phyloP scores from a whole-genome alignment of 768 basidiomycete species.

The Lentinus tigrinus region DNA sequence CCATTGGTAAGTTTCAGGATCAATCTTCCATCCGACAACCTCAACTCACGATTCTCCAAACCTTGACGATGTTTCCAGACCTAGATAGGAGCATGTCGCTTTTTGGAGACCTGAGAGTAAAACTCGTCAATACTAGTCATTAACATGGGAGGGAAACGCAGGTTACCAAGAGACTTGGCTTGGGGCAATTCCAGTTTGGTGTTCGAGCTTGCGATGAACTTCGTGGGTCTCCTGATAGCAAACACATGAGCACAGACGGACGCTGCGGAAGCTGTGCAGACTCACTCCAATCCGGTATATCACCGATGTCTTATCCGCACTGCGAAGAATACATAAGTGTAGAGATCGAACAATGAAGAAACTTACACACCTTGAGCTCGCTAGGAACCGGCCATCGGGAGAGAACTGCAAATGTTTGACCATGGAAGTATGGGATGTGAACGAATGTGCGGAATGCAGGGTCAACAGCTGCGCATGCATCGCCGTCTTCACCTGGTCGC shows the following conservation, averaged over 20 bases:
- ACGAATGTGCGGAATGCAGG: slow-evolving; percentile 55
- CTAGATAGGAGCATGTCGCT: slow-evolving; percentile 65
- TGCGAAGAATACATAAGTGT: slow-evolving; percentile 21
- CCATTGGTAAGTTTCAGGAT: too few species aligned
- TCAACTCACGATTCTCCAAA: slow-evolving; percentile 62
- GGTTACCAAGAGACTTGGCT: slow-evolving; percentile 75
- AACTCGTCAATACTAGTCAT: not conserved
- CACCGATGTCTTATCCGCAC: slow-evolving; percentile 70
- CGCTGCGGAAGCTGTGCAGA: not conserved
- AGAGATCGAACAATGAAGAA: too few species aligned
- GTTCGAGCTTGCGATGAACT: slow-evolving; percentile 63
- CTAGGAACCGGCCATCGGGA: slow-evolving; percentile 70
- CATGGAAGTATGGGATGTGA: slow-evolving; percentile 63
- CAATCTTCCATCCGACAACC: too few species aligned
- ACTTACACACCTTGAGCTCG: slow-evolving; percentile 64
- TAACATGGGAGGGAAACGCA: slow-evolving; percentile 23
- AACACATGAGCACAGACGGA: too few species aligned
- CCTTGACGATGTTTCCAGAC: slow-evolving; percentile 59
- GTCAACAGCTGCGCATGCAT: slow-evolving; percentile 55
- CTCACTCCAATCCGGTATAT: slow-evolving; percentile 66
- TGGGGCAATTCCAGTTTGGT: slow-evolving; percentile 70
- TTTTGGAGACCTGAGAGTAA: slow-evolving; percentile 51
- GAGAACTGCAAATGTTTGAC: slow-evolving; percentile 77
- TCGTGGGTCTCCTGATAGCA: slow-evolving; percentile 49
- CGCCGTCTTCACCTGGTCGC: slow-evolving; percentile 38